These are phyloP conservation scores for Nicotiana noctiflora DNA, from an alignment of 257 asterid genomes.

Conservation along the genomic window DNA sequence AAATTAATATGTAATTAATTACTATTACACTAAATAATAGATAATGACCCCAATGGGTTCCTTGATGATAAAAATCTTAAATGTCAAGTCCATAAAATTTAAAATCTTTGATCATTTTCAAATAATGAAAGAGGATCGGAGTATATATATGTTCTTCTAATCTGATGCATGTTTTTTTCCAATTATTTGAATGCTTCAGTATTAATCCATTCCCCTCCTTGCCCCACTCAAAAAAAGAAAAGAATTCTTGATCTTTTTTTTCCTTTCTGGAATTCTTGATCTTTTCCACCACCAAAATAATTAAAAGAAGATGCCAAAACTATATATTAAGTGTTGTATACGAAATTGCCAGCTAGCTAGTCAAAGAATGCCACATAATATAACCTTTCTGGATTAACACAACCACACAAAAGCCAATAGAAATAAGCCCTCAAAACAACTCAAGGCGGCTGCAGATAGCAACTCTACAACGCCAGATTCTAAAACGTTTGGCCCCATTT, in stretches of 20 bases:
- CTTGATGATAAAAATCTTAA: no score
- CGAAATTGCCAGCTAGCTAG: constrained; percentile 17
- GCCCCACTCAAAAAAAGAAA: not conserved
- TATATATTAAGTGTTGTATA: not conserved
- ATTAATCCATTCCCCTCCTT: not conserved
- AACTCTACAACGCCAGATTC: constrained; percentile 39
- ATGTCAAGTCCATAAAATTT: no score
- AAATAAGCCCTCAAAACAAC: not conserved
- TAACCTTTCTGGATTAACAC: not conserved
- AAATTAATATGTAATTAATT: no score
- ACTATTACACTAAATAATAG: no score
- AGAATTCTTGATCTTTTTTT: not conserved
- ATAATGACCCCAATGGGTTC: no score
- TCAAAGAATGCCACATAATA: constrained; percentile 15
- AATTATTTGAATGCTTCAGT: not conserved
- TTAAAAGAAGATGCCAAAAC: not conserved
- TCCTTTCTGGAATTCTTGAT: not conserved
- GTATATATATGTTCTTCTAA: not conserved
- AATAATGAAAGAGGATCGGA: not conserved
- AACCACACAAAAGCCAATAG: not conserved
- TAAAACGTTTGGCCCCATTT: constrained; percentile 23
- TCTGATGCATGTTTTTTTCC: not conserved
- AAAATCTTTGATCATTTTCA: no score
- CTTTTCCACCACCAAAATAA: not conserved
- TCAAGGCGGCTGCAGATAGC: constrained; percentile 44